Conservation (phyloP, 176 grass and related monocot genomes). For the Cenchrus fungigraminus region DNA sequence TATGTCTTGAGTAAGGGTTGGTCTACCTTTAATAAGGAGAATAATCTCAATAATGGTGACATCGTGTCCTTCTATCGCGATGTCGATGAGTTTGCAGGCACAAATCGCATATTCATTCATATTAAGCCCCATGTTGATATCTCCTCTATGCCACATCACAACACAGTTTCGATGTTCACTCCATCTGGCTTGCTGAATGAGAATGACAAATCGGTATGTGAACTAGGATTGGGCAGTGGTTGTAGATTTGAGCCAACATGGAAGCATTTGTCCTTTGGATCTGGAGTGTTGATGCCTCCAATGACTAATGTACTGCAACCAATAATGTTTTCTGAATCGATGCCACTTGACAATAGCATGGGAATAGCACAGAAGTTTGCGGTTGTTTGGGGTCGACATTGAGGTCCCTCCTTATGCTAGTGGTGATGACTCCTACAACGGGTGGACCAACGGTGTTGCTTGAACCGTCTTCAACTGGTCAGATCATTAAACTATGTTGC, state of each 20-base stretch:
- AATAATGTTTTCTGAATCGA: neutral
- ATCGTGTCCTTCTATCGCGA: neutral
- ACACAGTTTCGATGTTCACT: neutral
- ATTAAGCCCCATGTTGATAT: neutral
- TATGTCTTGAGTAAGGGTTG: neutral
- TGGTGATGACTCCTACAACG: neutral
- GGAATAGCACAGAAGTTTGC: neutral
- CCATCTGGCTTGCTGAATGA: neutral
- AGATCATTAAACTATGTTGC: neutral
- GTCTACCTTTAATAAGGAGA: neutral
- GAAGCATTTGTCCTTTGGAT: neutral
- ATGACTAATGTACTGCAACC: neutral
- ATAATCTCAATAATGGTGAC: neutral
- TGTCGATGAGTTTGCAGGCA: neutral
- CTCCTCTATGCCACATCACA: neutral
- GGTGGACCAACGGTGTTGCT: neutral
- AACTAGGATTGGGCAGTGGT: neutral
- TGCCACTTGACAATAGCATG: neutral
- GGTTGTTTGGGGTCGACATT: neutral
- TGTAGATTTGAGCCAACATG: neutral
- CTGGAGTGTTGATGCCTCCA: neutral
- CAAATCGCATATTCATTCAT: neutral
- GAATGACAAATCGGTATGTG: no score
- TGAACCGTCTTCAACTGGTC: neutral
- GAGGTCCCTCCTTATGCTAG: neutral